phyloP scores from a whole-genome alignment of 805 yeast species.

The Maudiozyma bulderi region DNA sequence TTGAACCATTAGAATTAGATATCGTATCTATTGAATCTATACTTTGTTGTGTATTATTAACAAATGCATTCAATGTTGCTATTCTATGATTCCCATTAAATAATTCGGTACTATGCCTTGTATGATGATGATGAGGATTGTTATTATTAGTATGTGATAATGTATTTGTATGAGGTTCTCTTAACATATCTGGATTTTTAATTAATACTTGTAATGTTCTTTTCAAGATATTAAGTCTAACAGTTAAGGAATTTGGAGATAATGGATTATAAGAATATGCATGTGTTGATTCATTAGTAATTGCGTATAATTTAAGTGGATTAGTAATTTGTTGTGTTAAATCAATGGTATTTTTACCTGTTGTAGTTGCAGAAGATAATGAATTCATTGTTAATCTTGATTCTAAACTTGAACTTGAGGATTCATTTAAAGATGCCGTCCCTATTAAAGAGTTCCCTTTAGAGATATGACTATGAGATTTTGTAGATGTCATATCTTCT shows the following conservation, averaged over 20 bases:
- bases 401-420: background rate
- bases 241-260: slow-evolving; percentile 68
- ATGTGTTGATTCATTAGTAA: slow-evolving; percentile 70
- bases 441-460: background rate
- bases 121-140: background rate
- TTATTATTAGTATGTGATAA: background rate
- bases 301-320: slow-evolving; percentile 38
- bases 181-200: slow-evolving; percentile 40
- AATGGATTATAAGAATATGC: slow-evolving; percentile 76
- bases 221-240: slow-evolving; percentile 61
- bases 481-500: background rate
- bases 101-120: slow-evolving; percentile 5
- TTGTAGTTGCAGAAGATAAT: background rate
- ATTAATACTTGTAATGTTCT: slow-evolving; percentile 62
- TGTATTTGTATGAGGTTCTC: slow-evolving; percentile 6
- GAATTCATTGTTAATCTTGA: background rate
- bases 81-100: background rate
- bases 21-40: too few species aligned
- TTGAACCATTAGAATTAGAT: background rate
- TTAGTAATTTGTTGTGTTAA: background rate
- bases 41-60: slow-evolving; percentile 6
- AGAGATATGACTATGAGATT: background rate
- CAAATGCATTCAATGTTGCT: slow-evolving; percentile 22
- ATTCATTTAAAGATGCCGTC: background rate
- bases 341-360: background rate